phyloP scores from a whole-genome alignment of 352 stramenopile genomes.

The Pythium graminicola region DNA sequence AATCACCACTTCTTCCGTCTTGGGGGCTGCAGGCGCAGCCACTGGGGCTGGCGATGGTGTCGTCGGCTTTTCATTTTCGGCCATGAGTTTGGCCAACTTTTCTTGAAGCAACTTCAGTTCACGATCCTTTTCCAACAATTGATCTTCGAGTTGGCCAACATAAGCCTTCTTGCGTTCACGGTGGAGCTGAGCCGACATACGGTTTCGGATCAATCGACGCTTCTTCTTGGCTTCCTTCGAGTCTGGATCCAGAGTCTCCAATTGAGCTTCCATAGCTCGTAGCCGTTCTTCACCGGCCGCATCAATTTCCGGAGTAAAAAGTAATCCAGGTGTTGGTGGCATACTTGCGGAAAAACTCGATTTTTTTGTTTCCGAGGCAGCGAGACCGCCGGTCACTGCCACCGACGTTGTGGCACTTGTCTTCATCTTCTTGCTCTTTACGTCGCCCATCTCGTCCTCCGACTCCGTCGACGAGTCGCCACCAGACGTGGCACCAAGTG shows the following conservation, averaged over 20 bases:
- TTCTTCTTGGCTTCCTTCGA: conserved; percentile 90
- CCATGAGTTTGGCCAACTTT: conserved; percentile 61
- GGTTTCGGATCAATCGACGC: conserved; percentile 79
- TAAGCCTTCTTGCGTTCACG: conserved; percentile 87
- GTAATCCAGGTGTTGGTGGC: conserved; percentile 14
- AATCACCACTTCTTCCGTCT: conserved; percentile 36
- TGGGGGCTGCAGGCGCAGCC: not conserved
- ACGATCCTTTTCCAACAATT: conserved; percentile 73
- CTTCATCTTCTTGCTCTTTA: conserved; percentile 76
- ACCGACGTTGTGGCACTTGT: conserved; percentile 47
- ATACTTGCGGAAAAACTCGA: conserved; percentile 16
- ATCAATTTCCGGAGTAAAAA: conserved; percentile 47
- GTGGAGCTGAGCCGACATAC: conserved; percentile 84
- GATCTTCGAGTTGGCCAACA: conserved; percentile 78
- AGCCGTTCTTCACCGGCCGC: conserved; percentile 68
- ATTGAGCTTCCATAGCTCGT: conserved; percentile 75
- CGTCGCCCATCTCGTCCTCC: conserved; percentile 25
- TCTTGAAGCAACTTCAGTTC: conserved; percentile 72
- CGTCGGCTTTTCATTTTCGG: conserved; percentile 48
- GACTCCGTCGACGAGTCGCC: conserved; percentile 8
- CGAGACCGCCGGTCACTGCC: conserved; percentile 19
- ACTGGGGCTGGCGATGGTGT: conserved; percentile 6
- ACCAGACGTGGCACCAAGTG: conserved; percentile 6
- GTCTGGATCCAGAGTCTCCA: conserved; percentile 77
- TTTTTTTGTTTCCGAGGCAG: conserved; percentile 8